Evolutionary conservation across 2,329 filamentous ascomycete genomes (phyloP).

Genomic region (Aureobasidium lini): DNA sequence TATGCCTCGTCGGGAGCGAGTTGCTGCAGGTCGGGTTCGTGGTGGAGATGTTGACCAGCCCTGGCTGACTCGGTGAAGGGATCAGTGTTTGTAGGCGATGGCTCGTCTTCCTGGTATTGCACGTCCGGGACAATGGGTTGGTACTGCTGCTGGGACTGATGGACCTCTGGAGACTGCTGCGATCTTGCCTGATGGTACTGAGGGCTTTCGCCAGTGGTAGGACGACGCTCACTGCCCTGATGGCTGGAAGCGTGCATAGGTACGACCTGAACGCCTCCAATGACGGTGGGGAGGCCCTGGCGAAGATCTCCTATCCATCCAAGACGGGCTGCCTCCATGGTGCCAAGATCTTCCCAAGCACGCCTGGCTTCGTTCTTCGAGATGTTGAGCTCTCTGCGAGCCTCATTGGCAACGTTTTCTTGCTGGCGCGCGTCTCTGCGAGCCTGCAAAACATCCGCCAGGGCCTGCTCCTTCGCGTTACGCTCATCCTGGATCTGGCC

Average conservation of each 20-base stretch:
- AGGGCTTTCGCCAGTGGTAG: slow-evolving; percentile 22
- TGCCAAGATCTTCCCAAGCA: slow-evolving; percentile 93
- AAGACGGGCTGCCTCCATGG: slow-evolving; percentile 86
- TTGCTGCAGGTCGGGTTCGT: slow-evolving; percentile 31
- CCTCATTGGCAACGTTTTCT: slow-evolving; percentile 55
- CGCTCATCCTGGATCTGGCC: slow-evolving; percentile 67
- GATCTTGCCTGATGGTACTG: background rate
- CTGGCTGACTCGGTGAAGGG: slow-evolving; percentile 49
- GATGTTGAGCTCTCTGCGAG: slow-evolving; percentile 87
- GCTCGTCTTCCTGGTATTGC: slow-evolving; percentile 38
- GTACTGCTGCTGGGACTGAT: background rate
- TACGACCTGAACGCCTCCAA: slow-evolving; percentile 90
- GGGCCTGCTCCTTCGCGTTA: slow-evolving; percentile 46
- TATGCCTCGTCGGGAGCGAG: slow-evolving; percentile 26
- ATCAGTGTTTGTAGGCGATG: slow-evolving; percentile 53
- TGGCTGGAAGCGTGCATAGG: slow-evolving; percentile 73
- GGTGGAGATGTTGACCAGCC: slow-evolving; percentile 28
- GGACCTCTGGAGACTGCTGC: slow-evolving; percentile 7
- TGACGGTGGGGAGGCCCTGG: slow-evolving; percentile 77
- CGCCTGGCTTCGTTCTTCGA: slow-evolving; percentile 92
- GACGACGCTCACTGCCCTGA: slow-evolving; percentile 40
- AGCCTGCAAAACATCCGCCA: too few relatives aligned
- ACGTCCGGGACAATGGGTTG: slow-evolving; percentile 3
- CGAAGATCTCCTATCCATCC: slow-evolving; percentile 80
- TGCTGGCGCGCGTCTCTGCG: too few relatives aligned